Evolutionary conservation across 2,329 filamentous ascomycete species (phyloP).

Genomic region (Fusarium gaditjirri): DNA sequence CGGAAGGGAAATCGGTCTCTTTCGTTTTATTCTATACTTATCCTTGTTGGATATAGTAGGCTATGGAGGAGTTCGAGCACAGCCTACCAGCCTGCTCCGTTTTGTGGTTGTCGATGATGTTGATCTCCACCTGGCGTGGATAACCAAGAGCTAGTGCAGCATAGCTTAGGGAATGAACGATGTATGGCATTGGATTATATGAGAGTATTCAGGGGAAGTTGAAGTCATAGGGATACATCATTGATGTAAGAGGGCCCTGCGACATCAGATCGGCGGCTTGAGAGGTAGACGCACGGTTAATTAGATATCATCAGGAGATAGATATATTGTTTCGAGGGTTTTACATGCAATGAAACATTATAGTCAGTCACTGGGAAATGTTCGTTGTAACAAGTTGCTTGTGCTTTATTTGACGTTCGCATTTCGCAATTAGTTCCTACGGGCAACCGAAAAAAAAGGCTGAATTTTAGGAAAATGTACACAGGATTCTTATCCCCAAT

Average conservation of each 20-base stretch:
- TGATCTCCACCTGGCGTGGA: slow-evolving; percentile 24
- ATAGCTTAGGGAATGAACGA: not conserved
- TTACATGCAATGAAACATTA: not conserved
- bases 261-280: not conserved
- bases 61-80: slow-evolving; percentile 9
- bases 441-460: slow-evolving; percentile 44
- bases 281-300: not conserved
- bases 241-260: slow-evolving; percentile 3
- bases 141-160: not conserved
- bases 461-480: slow-evolving; percentile 52
- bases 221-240: not conserved
- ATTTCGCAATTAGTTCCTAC: slow-evolving; percentile 49
- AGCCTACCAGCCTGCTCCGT: slow-evolving; percentile 4
- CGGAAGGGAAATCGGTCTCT: slow-evolving; percentile 1
- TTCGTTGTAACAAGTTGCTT: slow-evolving; percentile 22
- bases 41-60: slow-evolving; percentile 4
- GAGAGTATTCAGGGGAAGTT: not conserved
- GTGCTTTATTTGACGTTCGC: slow-evolving; percentile 45
- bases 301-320: not conserved
- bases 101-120: slow-evolving; percentile 28
- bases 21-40: slow-evolving; percentile 19
- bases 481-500: slow-evolving; percentile 48
- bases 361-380: not conserved
- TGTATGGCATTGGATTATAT: not conserved
- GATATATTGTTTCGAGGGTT: not conserved